Base-by-base conservation (phyloP, 768 basidiomycete genomes). In the Omphalotus guepiniiformis region DNA sequence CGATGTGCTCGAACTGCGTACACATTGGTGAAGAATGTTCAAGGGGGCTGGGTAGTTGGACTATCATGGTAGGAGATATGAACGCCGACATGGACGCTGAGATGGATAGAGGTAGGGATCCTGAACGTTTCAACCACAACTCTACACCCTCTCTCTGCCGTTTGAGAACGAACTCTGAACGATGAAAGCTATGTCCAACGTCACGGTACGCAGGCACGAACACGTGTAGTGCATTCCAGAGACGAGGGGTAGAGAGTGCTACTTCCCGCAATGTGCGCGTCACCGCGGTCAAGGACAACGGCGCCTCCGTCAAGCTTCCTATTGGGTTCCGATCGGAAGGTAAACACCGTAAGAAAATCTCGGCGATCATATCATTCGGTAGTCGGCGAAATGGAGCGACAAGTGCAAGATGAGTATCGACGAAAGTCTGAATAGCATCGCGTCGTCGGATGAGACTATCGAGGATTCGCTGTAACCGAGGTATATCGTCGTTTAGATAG, bases 381-480 rank as follows among this genome's bases (percentile, higher is more conserved):
- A 49, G 40, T 27, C 40, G 48, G 28, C 48, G 27, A 9, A 49
- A 49, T 4, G 48, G 48, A 11, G 48, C 41, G 18, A 39, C 32
- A 16, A 49, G 46, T 3, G 46, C 46, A 18, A 38, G 46, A 38
- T 47, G 46, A 19, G 46, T 38, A 21, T 46, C 44, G 44, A 46
- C 44, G 4, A 36, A 36, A 3, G 34, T 35, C 38, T 46, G 35
- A 26, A 46, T 32, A 3, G n/a, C 23, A 25, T 22, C 34, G 19
- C 27, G 27, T 9, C 35, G 44, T 23, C 15, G 19, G 4, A 27
- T 27, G 21, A 46, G 35, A 6, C n/a, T 23, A 23, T 46, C 16
- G 23, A 46, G n/a, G 23, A 36, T 37, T 36, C 38, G 18, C 44
- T 36, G 32, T 12, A 35, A 15, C 16, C 22, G 35, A 37, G n/a